Percentiles rank a stretch among this genome's conserved stretches.
These are phyloP conservation scores for Naematelia aurantialba DNA, from an alignment of 768 basidiomycete genomes.

Conservation along the genomic window DNA sequence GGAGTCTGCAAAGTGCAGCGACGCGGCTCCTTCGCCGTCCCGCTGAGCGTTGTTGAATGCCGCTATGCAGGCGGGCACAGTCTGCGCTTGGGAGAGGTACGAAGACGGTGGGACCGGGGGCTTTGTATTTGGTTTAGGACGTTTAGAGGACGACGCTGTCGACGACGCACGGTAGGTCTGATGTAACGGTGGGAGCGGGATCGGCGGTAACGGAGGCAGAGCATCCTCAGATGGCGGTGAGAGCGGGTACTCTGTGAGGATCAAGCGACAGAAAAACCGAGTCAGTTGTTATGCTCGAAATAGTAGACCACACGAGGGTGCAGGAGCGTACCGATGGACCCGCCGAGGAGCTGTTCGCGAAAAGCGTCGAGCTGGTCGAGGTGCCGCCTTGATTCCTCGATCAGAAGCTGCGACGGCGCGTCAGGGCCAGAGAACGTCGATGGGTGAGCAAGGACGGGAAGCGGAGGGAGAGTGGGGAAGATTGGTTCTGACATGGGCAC, in stretches of 20 bases:
- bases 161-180: background rate
- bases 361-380: conserved; percentile 1
- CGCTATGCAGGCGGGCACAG: background rate
- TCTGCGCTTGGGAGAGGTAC: background rate
- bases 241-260: conserved; percentile 7
- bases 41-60: conserved; percentile 1
- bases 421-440: background rate
- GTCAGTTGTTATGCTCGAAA: background rate
- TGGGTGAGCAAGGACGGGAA: conserved; percentile 12
- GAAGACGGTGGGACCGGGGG: conserved; percentile 1
- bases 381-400: conserved; percentile 2
- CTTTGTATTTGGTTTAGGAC: conserved; percentile 1
- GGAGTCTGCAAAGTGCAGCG: background rate
- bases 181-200: background rate
- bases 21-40: background rate
- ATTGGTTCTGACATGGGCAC: background rate
- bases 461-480: conserved; percentile 2
- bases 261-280: too few relatives aligned
- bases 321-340: background rate
- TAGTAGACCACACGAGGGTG: background rate
- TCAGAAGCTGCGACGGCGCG: background rate
- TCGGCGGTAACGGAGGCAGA: conserved; percentile 12
- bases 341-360: background rate
- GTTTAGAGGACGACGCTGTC: background rate
- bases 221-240: background rate